Conservation (phyloP, 2,329 filamentous ascomycete genomes). For the Nemania bipapillata region DNA sequence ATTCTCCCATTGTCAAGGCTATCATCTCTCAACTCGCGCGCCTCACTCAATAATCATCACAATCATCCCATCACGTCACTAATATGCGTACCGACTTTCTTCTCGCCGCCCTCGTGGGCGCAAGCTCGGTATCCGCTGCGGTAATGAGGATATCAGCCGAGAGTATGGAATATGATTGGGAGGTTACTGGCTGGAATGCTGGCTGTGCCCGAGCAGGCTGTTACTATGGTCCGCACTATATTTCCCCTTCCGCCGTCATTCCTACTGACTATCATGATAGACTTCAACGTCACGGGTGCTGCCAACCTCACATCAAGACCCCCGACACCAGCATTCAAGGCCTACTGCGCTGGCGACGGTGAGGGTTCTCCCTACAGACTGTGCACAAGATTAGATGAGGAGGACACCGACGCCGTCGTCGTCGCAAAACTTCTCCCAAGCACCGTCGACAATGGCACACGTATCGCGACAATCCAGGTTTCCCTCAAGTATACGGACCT, state of each 20-base stretch:
- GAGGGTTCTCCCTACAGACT: constrained; percentile 47
- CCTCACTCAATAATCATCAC: background rate
- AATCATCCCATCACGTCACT: constrained; percentile 17
- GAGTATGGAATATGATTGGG: constrained; percentile 44
- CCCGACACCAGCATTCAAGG: constrained; percentile 48
- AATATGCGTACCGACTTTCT: constrained; percentile 48
- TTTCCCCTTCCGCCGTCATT: background rate
- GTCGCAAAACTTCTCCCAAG: constrained; percentile 49
- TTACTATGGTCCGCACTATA: constrained; percentile 44
- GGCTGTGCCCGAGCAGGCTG: constrained; percentile 39
- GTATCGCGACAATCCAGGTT: constrained; percentile 48
- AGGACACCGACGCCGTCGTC: constrained; percentile 42
- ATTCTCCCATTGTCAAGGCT: background rate
- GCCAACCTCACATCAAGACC: constrained; percentile 44
- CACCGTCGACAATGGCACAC: constrained; percentile 38
- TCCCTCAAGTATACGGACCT: constrained; percentile 50
- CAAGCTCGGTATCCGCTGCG: constrained; percentile 39
- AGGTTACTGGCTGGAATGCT: constrained; percentile 47
- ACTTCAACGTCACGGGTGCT: constrained; percentile 51
- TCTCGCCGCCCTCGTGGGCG: constrained; percentile 41
- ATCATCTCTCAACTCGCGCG: background rate
- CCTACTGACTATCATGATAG: constrained; percentile 32
- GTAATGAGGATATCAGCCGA: constrained; percentile 43
- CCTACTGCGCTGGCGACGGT: constrained; percentile 48
- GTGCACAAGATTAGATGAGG: constrained; percentile 44